Percentiles rank a stretch among this genome's conserved stretches.
Conservation (phyloP, 2,329 filamentous ascomycete genomes). For the Dendrostoma leiphaemia region DNA sequence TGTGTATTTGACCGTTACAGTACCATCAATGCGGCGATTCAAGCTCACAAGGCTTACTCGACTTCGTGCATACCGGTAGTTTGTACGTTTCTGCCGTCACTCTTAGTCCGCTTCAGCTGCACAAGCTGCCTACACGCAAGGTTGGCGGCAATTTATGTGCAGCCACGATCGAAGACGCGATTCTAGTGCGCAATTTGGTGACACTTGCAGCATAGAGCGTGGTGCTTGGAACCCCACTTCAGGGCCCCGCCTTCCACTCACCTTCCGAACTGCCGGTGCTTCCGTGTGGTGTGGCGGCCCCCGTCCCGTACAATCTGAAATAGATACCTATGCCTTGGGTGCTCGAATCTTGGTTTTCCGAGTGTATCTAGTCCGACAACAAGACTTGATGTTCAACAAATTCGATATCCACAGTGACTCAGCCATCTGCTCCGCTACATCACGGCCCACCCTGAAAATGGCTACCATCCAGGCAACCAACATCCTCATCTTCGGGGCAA, state of each 20-base stretch:
- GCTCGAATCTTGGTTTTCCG: too few species aligned
- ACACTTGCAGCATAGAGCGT: background rate
- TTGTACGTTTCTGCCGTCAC: too few species aligned
- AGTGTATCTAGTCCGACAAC: background rate
- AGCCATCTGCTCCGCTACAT: background rate
- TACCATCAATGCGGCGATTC: too few species aligned
- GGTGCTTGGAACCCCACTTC: background rate
- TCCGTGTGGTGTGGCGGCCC: background rate
- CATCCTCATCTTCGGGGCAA: constrained; percentile 38
- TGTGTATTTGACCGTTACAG: too few species aligned
- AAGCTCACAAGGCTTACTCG: too few species aligned
- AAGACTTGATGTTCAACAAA: background rate
- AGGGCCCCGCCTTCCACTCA: background rate
- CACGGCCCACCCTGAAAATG: constrained; percentile 3
- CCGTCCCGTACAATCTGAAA: too few species aligned
- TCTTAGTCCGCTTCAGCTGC: too few species aligned
- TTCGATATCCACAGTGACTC: too few species aligned
- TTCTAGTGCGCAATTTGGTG: background rate
- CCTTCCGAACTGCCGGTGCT: background rate
- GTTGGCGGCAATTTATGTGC: too few species aligned
- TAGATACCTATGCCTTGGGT: too few species aligned
- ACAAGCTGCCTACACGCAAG: too few species aligned
- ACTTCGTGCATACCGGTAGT: too few species aligned
- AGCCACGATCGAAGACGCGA: background rate
- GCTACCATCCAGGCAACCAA: constrained; percentile 23